Evolutionary conservation across 1,284 basidiomycete species (phyloP).

Genomic region (Cerioporus squamosus): DNA sequence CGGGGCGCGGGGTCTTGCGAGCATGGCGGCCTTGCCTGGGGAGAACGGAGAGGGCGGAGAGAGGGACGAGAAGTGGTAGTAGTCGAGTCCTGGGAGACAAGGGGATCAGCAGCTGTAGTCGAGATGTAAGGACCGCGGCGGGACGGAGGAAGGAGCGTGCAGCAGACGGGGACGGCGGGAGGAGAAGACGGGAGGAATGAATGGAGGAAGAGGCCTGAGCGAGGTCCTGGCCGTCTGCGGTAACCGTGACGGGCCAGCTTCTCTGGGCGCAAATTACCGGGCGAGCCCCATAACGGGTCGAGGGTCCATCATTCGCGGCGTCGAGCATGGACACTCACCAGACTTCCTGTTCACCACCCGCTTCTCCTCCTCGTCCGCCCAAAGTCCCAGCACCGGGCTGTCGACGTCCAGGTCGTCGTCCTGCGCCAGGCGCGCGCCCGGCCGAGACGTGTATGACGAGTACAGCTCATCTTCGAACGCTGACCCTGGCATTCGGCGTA

Average conservation of each 20-base stretch:
- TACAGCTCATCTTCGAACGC: conserved; percentile 22
- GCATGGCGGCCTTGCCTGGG: conserved; percentile 31
- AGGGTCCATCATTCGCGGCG: conserved; percentile 5
- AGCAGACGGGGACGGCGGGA: background rate
- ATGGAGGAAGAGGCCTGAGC: too few relatives aligned
- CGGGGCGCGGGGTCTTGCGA: conserved; percentile 31
- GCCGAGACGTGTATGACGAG: conserved; percentile 15
- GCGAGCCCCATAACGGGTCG: conserved; percentile 1
- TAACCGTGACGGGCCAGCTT: conserved; percentile 19
- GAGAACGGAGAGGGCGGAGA: conserved; percentile 28
- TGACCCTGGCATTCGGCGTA: conserved; percentile 16
- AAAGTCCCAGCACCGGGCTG: conserved; percentile 24
- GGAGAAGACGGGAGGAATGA: conserved; percentile 15
- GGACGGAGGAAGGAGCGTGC: conserved; percentile 1
- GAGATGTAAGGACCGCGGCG: background rate
- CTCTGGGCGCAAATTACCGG: conserved; percentile 14
- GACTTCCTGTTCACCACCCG: conserved; percentile 9
- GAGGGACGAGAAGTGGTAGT: conserved; percentile 24
- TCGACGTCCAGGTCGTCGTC: conserved; percentile 17
- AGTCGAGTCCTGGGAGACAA: conserved; percentile 15
- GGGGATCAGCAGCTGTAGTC: conserved; percentile 8
- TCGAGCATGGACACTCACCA: conserved; percentile 18
- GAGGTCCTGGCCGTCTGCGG: conserved; percentile 7
- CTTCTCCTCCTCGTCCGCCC: conserved; percentile 23
- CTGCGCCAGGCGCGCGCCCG: conserved; percentile 6